Base-by-base conservation (phyloP, 2,329 filamentous ascomycete species). In the Penicillium paneum region DNA sequence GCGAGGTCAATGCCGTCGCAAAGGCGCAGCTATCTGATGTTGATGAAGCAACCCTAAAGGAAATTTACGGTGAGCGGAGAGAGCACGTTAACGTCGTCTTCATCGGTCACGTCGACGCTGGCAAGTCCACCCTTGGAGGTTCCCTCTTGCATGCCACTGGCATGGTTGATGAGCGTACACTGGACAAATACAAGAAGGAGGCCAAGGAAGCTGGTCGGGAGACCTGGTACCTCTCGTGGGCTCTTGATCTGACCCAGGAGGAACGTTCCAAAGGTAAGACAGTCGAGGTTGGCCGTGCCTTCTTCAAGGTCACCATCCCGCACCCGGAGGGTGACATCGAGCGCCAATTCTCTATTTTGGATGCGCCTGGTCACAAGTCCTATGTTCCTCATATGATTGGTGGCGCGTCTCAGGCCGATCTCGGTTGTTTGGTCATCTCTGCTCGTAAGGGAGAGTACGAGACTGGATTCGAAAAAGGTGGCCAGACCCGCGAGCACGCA, bases 171-270 rank as follows among this genome's bases (percentile, higher is more conserved):
- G 91, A 99, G 76, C 86, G 94, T 72, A 99, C 94, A 34, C 85
- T 99, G 81, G 94, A 99, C 50, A 99, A 99, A 78, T 96, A 96
- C 81, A 96, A 93, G 83, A 86, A 85, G 65, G 95, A 99, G 68
- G 93, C 94, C 47, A 97, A 96, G 80, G 94, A 97, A 11, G 83
- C 94, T 61, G 94, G 94, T 49, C 89, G 92, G 79, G 94, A 97
- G 78, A 96, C 93, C 3, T 99, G 94, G 94, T 99, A 97, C 74
- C 83, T 99, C 21, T 99, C 94, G 40, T 99, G 95, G 94, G 95
- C 92, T 58, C 83, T 99, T 66, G 94, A 99, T 82, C 75, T 97
- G 74, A 99, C 91, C 64, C 96, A 93, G 76, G 95, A 99, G 75
- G 94, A 99, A 74, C 85, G 95, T 69, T 81, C 90, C 49, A 96